These are phyloP conservation scores for Corylus avellana DNA, from an alignment of 306 rosid genomes.

Conservation along the genomic window DNA sequence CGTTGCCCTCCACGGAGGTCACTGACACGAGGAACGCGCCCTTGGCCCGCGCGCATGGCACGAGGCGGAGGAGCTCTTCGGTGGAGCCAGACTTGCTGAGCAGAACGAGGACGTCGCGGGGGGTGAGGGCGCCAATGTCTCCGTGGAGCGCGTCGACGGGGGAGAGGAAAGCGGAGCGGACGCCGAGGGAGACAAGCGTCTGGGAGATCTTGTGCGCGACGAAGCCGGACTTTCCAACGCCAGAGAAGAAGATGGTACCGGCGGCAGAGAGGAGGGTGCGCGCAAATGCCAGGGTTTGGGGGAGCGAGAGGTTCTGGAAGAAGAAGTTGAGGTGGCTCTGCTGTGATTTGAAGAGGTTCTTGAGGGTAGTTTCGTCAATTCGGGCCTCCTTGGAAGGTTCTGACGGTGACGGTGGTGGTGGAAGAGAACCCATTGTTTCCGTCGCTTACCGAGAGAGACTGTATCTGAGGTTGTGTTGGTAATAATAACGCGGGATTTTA, in stretches of 20 bases:
- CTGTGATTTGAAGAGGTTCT: constrained; percentile 74
- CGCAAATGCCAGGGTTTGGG: constrained; percentile 86
- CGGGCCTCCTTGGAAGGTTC: not conserved
- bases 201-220: constrained; percentile 96
- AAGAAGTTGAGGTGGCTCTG: constrained; percentile 93
- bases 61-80: constrained; percentile 85
- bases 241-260: constrained; percentile 90
- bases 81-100: constrained; percentile 91
- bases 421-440: constrained; percentile 48
- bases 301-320: constrained; percentile 76
- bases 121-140: constrained; percentile 75
- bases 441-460: not conserved
- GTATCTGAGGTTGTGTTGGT: not conserved
- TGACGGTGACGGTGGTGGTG: not conserved
- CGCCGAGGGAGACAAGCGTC: constrained; percentile 87
- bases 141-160: constrained; percentile 97
- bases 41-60: constrained; percentile 83
- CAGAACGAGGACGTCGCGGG: constrained; percentile 68
- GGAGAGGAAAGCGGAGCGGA: constrained; percentile 79
- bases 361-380: constrained; percentile 63
- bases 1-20: constrained; percentile 62
- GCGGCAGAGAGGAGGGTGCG: constrained; percentile 59
- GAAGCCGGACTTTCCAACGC: constrained; percentile 96
- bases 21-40: constrained; percentile 68
- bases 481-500: not conserved